Evolutionary conservation across 306 rosid genomes (phyloP).

Genomic region (Erythrophleum fordii): DNA sequence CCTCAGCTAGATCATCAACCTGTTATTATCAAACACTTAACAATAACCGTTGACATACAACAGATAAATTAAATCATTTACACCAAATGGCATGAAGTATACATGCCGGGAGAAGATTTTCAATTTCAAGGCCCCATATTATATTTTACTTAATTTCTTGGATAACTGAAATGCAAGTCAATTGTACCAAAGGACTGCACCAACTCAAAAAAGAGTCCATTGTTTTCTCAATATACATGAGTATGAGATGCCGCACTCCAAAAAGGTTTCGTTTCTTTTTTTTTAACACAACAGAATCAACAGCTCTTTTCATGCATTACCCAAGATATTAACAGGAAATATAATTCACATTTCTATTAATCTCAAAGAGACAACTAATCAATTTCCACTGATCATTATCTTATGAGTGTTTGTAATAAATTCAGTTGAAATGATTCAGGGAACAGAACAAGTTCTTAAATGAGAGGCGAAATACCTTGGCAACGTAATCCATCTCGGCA

Average conservation of each 20-base stretch:
- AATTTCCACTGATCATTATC: not conserved
- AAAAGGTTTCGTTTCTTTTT: too few species aligned
- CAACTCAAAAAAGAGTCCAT: not conserved
- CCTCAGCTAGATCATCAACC: slow-evolving; percentile 84
- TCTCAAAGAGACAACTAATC: not conserved
- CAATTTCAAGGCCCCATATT: not conserved
- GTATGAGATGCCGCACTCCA: too few species aligned
- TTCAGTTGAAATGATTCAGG: not conserved
- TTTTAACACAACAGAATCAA: not conserved
- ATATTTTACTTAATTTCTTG: not conserved
- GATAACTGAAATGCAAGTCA: not conserved
- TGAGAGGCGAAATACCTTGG: slow-evolving; percentile 54
- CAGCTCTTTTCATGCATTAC: not conserved
- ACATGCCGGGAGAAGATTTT: not conserved
- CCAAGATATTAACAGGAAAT: not conserved
- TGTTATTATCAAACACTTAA: slow-evolving; percentile 36
- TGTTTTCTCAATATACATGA: not conserved
- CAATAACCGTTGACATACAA: not conserved
- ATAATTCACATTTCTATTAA: not conserved
- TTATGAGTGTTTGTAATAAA: not conserved
- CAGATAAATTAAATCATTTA: not conserved
- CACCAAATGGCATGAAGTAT: not conserved
- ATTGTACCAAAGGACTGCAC: not conserved
- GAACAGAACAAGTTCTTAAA: not conserved
- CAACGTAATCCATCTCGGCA: slow-evolving; percentile 87